Evolutionary conservation across 805 yeast genomes (phyloP).

Genomic region (Metschnikowia peoriensis): DNA sequence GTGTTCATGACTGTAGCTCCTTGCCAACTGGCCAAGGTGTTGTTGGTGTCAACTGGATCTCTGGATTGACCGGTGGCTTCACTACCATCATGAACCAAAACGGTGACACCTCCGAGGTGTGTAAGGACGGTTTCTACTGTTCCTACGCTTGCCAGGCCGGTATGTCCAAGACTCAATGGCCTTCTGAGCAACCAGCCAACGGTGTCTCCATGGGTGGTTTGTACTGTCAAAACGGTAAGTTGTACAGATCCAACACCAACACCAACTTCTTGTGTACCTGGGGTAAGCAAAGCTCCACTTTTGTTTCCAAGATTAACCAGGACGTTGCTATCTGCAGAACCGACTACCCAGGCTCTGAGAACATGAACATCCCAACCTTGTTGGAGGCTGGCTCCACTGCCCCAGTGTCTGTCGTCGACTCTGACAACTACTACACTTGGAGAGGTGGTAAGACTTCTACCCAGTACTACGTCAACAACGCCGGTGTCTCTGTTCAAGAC

Average conservation of each 20-base stretch:
- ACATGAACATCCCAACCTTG: slow-evolving; percentile 72
- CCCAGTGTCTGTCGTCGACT: slow-evolving; percentile 57
- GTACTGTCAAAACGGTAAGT: slow-evolving; percentile 57
- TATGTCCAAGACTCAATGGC: slow-evolving; percentile 83
- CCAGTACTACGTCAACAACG: slow-evolving; percentile 74
- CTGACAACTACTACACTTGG: slow-evolving; percentile 53
- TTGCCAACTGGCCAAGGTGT: slow-evolving; percentile 25
- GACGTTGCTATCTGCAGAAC: slow-evolving; percentile 71
- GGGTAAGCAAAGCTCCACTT: slow-evolving; percentile 57
- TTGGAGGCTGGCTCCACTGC: slow-evolving; percentile 50
- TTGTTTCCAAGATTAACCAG: slow-evolving; percentile 48
- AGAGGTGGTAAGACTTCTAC: slow-evolving; percentile 62
- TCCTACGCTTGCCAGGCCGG: slow-evolving; percentile 79
- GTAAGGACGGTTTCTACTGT: slow-evolving; percentile 69
- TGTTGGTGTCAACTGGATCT: slow-evolving; percentile 20
- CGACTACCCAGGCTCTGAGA: slow-evolving; percentile 81
- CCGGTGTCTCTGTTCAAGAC: slow-evolving; percentile 65
- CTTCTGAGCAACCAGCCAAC: slow-evolving; percentile 58
- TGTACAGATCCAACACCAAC: slow-evolving; percentile 58
- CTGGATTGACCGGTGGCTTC: slow-evolving; percentile 41
- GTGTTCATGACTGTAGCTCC: slow-evolving; percentile 21
- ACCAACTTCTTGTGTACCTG: slow-evolving; percentile 59
- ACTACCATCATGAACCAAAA: slow-evolving; percentile 46
- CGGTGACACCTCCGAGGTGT: slow-evolving; percentile 46
- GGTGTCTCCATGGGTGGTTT: slow-evolving; percentile 77